A percentile compares a stretch with the other conserved stretches of the same genome.
Evolutionary conservation across 495 filamentous ascomycete species (phyloP).

Genomic region (Aspergillus olivimuriae): DNA sequence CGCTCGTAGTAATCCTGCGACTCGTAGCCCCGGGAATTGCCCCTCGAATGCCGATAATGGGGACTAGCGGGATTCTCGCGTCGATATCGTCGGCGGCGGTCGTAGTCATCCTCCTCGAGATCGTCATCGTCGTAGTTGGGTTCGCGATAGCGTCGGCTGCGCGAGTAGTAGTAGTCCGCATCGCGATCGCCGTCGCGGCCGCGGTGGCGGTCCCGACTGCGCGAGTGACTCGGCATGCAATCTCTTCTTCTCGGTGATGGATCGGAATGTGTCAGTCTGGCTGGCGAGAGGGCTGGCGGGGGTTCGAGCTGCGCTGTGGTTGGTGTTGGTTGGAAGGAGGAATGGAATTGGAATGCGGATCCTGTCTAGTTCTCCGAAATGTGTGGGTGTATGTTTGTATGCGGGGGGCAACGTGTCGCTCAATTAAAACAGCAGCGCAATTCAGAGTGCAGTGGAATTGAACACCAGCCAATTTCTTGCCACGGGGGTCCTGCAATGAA

Average conservation of each 20-base stretch:
- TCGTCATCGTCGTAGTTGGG: constrained; percentile 26
- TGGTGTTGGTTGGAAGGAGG: neutral
- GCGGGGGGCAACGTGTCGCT: too few species aligned
- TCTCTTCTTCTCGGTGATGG: constrained; percentile 2
- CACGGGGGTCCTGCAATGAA: too few species aligned
- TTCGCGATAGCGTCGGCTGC: constrained; percentile 15
- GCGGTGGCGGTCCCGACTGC: constrained; percentile 35
- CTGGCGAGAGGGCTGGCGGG: neutral
- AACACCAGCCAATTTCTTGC: too few species aligned
- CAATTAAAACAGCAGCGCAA: too few species aligned
- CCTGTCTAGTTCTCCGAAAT: too few species aligned
- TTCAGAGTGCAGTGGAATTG: too few species aligned
- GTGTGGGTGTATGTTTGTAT: too few species aligned
- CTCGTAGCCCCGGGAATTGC: constrained; percentile 11
- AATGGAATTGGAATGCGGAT: too few species aligned
- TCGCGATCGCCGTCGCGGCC: constrained; percentile 38
- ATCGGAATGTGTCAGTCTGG: constrained; percentile 6
- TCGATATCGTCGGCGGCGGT: constrained; percentile 9
- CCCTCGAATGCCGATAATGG: constrained; percentile 4
- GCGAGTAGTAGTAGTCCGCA: constrained; percentile 14
- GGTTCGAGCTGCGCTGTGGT: neutral
- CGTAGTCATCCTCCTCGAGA: constrained; percentile 13
- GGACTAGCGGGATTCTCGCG: too few species aligned
- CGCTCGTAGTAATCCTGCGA: constrained; percentile 13
- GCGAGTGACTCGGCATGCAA: constrained; percentile 37